Base-by-base conservation (phyloP, 2,329 filamentous ascomycete genomes). In the Neonectria hederae region DNA sequence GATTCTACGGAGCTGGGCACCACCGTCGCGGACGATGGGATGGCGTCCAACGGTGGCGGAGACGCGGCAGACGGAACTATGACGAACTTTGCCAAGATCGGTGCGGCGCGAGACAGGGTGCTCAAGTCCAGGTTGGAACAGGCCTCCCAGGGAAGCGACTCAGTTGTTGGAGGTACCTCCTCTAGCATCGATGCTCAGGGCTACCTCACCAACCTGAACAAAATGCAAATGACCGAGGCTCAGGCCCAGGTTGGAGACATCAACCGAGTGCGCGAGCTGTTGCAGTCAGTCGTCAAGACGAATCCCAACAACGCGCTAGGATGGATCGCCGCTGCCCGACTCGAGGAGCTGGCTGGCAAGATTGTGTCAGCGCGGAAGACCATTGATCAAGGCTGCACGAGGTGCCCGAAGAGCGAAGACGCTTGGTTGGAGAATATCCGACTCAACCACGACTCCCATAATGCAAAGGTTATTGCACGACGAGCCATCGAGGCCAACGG, bases 81-180 rank as follows among this genome's bases (percentile, higher is more conserved):
- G 88, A 99, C 95, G 11, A 97, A 99, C 77, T 99, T 99, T 77
- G 95, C 95, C 48, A 92, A 97, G 78, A 98, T 99, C 67, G 96
- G 97, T 79, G 94, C 94, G 48, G 97, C 96, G 21, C 90, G 96
- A 81, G 93, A 97, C 82, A 97, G 97, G 79, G 96, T 97, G 43
- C 86, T 99, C 57, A 92, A 97, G 77, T 95, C 97, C n/a, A 90
- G 93, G 70, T 84, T 99, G 45, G 95, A 98, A 73, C 92, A 97
- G 76, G 94, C 94, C 8, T 94, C 93, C 5, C 87, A 90, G 68
- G 89, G 83, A 10, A 89, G 87, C 19, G 90, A 87, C 13, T 88
- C 91, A 5, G 83, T 90, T 8, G 83, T 89, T 5, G 86, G 87
- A 10, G 96, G 96, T 40, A 97, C 90, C 64, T 89, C 95, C 22